Evolutionary conservation across 257 asterid genomes (phyloP).

Genomic region (Nicotiana knightiana): DNA sequence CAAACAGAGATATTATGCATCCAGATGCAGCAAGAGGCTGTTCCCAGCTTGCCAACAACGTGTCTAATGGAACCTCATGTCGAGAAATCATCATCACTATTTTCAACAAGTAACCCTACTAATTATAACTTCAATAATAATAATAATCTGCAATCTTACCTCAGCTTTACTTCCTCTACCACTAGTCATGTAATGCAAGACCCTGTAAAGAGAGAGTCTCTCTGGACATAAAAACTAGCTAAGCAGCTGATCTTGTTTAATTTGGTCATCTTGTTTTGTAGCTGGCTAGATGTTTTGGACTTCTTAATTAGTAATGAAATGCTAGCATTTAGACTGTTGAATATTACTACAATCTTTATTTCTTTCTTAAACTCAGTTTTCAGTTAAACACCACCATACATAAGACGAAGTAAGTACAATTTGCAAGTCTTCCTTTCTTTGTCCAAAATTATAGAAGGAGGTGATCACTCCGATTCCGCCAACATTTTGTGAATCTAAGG

Average conservation of each 20-base stretch:
- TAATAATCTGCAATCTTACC: conserved; percentile 63
- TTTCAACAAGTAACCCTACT: conserved; percentile 12
- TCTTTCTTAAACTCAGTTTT: not conserved
- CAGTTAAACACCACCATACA: not conserved
- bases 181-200: conserved; percentile 52
- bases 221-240: conserved; percentile 43
- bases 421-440: too few relatives aligned
- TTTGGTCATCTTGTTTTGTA: not conserved
- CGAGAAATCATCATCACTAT: conserved; percentile 45
- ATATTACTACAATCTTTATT: not conserved
- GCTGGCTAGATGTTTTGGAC: conserved; percentile 3
- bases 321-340: not conserved
- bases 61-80: conserved; percentile 24
- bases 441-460: not conserved
- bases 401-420: not conserved
- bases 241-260: not conserved
- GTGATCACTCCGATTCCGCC: not conserved
- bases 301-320: not conserved
- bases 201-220: conserved; percentile 87
- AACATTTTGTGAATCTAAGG: too few relatives aligned
- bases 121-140: conserved; percentile 35
- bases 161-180: conserved; percentile 51
- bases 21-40: conserved; percentile 63
- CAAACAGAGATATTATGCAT: conserved; percentile 80
- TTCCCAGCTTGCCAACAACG: conserved; percentile 18